phyloP scores from a whole-genome alignment of 2,329 filamentous ascomycete genomes.

The Colletotrichum musicola region DNA sequence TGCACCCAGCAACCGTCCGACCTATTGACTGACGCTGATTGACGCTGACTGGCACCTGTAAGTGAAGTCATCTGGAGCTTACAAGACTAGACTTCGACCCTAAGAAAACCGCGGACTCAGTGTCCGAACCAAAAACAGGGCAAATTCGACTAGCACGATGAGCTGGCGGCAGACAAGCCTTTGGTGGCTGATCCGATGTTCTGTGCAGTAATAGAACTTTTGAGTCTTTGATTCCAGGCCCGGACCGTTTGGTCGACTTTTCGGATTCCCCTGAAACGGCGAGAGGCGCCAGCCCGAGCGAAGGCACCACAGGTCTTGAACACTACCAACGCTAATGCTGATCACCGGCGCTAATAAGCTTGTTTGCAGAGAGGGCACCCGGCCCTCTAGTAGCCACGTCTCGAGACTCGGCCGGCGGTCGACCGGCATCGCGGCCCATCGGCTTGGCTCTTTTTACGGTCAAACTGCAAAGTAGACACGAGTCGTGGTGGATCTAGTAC shows the following conservation, averaged over 20 bases:
- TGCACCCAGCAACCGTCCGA: neutral
- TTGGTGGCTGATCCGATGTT: constrained; percentile 11
- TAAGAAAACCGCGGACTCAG: neutral
- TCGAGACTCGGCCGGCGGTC: neutral
- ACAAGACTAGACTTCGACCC: neutral
- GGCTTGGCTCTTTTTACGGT: too few relatives aligned
- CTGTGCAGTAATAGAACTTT: neutral
- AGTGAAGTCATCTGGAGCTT: neutral
- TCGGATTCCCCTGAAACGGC: constrained; percentile 21
- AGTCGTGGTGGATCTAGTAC: neutral
- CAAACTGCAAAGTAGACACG: neutral
- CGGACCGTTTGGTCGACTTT: neutral
- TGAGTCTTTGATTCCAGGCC: neutral
- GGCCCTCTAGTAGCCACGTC: neutral
- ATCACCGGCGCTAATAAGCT: neutral
- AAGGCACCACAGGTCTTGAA: neutral
- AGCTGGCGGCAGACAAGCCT: neutral
- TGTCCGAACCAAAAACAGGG: neutral
- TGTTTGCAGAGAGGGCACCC: neutral
- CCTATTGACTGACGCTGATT: neutral
- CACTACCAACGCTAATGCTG: too few relatives aligned
- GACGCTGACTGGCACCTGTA: neutral
- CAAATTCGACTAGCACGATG: neutral
- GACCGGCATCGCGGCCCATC: neutral
- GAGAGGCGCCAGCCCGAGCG: neutral